Percentiles rank a stretch among this genome's conserved stretches.
Conservation (phyloP, 768 basidiomycete genomes). For the Pisolithus microcarpus region DNA sequence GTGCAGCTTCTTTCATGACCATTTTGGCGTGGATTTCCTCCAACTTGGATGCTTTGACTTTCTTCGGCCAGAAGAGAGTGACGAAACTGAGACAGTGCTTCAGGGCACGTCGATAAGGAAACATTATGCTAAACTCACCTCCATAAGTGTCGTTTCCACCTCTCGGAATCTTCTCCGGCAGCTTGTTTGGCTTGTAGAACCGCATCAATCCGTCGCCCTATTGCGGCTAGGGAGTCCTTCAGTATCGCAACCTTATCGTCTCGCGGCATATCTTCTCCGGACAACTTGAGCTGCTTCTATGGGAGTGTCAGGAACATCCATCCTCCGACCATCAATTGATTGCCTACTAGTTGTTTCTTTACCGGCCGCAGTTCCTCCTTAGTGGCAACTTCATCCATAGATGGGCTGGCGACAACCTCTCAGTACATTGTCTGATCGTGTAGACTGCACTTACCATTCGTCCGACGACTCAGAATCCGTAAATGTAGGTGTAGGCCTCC, state of each 20-base stretch:
- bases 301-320: conserved; percentile 2
- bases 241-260: conserved; percentile 95
- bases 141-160: conserved; percentile 95
- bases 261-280: conserved; percentile 86
- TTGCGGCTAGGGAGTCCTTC: conserved; percentile 91
- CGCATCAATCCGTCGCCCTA: conserved; percentile 84
- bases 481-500: conserved; percentile 92
- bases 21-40: conserved; percentile 96
- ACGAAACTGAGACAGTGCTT: conserved; percentile 59
- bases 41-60: conserved; percentile 87
- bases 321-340: background rate
- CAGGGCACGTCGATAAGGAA: conserved; percentile 3
- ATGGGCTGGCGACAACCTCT: conserved; percentile 49
- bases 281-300: conserved; percentile 91
- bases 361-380: conserved; percentile 96
- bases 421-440: background rate
- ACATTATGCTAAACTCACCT: conserved; percentile 53
- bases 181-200: conserved; percentile 72
- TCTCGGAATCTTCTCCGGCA: conserved; percentile 73
- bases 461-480: conserved; percentile 92
- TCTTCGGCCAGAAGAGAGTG: conserved; percentile 95
- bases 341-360: conserved; percentile 84
- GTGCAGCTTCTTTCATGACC: conserved; percentile 79
- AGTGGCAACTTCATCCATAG: conserved; percentile 89
- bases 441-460: conserved; percentile 61